Evolutionary conservation across 768 basidiomycete genomes (phyloP), one percentile per base, ranked within the genome.

Genomic region (Sarcomyxa edulis): DNA sequence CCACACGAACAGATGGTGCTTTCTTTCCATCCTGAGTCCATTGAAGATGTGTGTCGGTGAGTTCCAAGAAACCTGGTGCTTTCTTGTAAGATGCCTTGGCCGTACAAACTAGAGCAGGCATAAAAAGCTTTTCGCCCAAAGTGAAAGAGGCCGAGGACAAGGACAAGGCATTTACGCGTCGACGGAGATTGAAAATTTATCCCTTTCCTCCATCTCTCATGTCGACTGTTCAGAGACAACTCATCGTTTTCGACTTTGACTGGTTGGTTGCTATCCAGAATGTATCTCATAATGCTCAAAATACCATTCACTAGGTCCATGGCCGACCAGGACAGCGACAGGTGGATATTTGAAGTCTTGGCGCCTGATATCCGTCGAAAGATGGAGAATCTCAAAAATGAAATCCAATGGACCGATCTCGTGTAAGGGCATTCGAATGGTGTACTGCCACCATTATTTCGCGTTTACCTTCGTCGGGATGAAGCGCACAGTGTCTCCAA

Each of bases 171-270:
- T 20, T 12, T 22, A 23, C 23, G 7, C 35, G 10, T n/a, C 20
- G 7, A 14, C 32, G 12, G 26, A 24, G 25, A 39, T 10, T 11
- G 6, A 31, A 32, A n/a, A 19, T 20, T 20, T 18, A 20, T 16
- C 7, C 20, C 19, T 35, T 7, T 22, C 23, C 7, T n/a, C 8
- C 35, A 25, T 7, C 7, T 37, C 30, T 37, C 48, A 64, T 66
- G 59, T 37, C 61, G n/a, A 24, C 52, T 20, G 46, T 65, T 31
- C 48, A 56, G 25, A 71, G 66, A 45, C 88, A 93, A 53, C 81
- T 97, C 35, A 68, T 97, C 42, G 81, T 97, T 10, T 97, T 86
- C 49, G 95, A 99, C 60, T 99, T 97, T 64, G 95, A 99, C 72
- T 98, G 94, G 95, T 85, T 46, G 47, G 57, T 52, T 30, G 20